These are phyloP conservation scores for Quercus lobata DNA, from an alignment of 331 rosid genomes.

Conservation along the genomic window DNA sequence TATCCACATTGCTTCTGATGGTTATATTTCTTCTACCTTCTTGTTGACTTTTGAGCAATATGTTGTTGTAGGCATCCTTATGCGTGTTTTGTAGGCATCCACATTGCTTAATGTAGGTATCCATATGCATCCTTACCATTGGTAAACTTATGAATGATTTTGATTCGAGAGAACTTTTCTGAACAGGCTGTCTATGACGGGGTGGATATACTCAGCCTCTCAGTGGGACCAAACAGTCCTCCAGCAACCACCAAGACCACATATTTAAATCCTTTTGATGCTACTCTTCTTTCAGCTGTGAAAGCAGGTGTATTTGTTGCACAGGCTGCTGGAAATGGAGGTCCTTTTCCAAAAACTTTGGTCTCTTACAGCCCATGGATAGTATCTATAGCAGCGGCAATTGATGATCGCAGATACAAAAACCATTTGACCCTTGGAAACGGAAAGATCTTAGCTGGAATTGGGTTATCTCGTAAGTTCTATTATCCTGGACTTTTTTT, in stretches of 20 bases:
- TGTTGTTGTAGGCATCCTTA: neutral
- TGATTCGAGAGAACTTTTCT: slow-evolving; percentile 13
- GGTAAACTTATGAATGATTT: slow-evolving; percentile 1
- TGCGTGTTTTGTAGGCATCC: neutral
- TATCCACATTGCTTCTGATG: neutral
- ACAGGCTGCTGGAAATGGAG: slow-evolving; percentile 99
- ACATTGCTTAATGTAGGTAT: too few relatives aligned
- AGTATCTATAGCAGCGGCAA: slow-evolving; percentile 92
- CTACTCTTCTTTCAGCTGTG: slow-evolving; percentile 98
- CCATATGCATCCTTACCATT: neutral
- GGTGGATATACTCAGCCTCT: slow-evolving; percentile 97
- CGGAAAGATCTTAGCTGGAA: slow-evolving; percentile 83
- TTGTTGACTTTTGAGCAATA: neutral
- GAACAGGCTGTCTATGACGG: slow-evolving; percentile 98
- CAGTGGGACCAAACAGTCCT: slow-evolving; percentile 98
- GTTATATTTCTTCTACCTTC: neutral
- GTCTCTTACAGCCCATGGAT: slow-evolving; percentile 99
- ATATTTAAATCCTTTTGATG: slow-evolving; percentile 96
- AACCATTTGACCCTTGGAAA: slow-evolving; percentile 89
- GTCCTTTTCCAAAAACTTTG: slow-evolving; percentile 95
- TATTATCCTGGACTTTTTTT: slow-evolving; percentile 9
- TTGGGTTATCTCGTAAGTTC: slow-evolving; percentile 95
- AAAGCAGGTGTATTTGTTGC: slow-evolving; percentile 99
- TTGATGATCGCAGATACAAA: slow-evolving; percentile 98
- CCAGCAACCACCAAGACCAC: slow-evolving; percentile 87